Evolutionary conservation across 306 rosid genomes (phyloP).

Genomic region (Cyamopsis tetragonoloba): DNA sequence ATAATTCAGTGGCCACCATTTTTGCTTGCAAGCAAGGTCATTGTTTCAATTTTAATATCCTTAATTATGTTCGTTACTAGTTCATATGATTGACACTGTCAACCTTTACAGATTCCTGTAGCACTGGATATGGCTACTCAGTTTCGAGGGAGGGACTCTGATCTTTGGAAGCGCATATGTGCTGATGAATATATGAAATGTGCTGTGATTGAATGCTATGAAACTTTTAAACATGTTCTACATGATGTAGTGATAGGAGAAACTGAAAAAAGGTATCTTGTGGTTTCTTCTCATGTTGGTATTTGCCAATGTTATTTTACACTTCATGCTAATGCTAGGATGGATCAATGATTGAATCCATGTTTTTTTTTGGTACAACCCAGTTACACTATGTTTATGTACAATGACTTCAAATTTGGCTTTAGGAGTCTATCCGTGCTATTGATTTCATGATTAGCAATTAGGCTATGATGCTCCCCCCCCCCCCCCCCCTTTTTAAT

Average conservation of each 20-base stretch:
- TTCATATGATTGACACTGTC: conserved; percentile 35
- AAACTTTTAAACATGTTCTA: conserved; percentile 75
- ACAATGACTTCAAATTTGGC: not conserved
- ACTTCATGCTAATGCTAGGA: conserved; percentile 21
- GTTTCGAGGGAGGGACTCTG: conserved; percentile 75
- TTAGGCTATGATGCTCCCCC: not conserved
- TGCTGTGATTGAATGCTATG: conserved; percentile 93
- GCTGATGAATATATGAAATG: conserved; percentile 96
- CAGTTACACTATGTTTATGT: conserved; percentile 9
- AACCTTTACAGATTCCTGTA: conserved; percentile 71
- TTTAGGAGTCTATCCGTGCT: conserved; percentile 1
- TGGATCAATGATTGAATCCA: not conserved
- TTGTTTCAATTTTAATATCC: conserved; percentile 22
- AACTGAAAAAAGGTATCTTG: conserved; percentile 76
- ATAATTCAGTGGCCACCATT: conserved; percentile 99
- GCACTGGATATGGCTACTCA: conserved; percentile 97
- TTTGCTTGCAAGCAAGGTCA: conserved; percentile 94
- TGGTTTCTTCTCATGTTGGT: not conserved
- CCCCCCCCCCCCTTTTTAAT: too few relatives aligned
- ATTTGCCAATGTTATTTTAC: conserved; percentile 20
- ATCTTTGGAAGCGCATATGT: conserved; percentile 95
- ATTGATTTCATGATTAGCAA: not conserved
- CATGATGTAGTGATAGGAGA: conserved; percentile 69
- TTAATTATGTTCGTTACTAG: conserved; percentile 7
- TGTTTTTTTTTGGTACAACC: not conserved